These are phyloP conservation scores for Epichloe coenophiala DNA, from an alignment of 2,329 filamentous ascomycete species.

Conservation along the genomic window DNA sequence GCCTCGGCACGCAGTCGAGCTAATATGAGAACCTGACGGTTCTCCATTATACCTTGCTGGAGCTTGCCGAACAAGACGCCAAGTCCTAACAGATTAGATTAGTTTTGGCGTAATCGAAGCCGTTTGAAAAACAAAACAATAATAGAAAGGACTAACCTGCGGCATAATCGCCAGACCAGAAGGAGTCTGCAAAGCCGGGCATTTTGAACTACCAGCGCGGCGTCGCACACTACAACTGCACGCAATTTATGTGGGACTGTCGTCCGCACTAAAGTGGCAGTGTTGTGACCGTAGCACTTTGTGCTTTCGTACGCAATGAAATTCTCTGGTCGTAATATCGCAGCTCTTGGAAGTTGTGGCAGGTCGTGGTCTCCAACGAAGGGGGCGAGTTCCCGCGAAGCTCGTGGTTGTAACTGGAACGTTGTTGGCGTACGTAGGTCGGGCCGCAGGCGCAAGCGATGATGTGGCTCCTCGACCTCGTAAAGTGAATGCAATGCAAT, in stretches of 20 bases:
- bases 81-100: constrained; percentile 41
- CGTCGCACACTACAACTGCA: background rate
- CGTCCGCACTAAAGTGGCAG: background rate
- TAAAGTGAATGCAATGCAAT: background rate
- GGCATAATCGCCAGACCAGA: constrained; percentile 97
- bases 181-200: constrained; percentile 87
- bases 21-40: constrained; percentile 84
- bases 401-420: background rate
- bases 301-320: background rate
- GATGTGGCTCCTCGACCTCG: background rate
- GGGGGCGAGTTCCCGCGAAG: background rate
- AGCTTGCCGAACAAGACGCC: constrained; percentile 93
- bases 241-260: background rate
- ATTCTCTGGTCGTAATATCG: too few species aligned
- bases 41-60: constrained; percentile 89
- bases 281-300: background rate
- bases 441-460: background rate
- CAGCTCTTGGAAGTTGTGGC: too few species aligned
- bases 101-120: constrained; percentile 1
- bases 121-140: background rate
- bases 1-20: constrained; percentile 91
- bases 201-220: constrained; percentile 34
- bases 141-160: constrained; percentile 46
- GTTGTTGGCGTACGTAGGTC: background rate
- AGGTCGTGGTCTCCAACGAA: background rate